These are phyloP conservation scores for Vigna nakashimae DNA, from an alignment of 306 rosid species.

Conservation along the genomic window DNA sequence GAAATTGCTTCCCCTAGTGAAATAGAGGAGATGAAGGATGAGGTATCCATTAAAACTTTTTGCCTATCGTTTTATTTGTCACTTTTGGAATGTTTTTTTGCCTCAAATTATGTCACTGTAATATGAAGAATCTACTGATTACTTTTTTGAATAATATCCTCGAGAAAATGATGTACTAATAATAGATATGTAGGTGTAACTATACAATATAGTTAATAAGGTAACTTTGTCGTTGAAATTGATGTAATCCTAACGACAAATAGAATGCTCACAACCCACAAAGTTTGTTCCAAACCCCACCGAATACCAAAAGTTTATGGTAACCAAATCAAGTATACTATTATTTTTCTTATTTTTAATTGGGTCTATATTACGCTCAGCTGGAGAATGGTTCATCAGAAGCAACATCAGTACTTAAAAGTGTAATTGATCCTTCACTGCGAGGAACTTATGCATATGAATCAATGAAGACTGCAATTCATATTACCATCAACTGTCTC, in stretches of 20 bases:
- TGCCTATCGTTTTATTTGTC: background rate
- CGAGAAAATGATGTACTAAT: background rate
- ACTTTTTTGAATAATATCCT: background rate
- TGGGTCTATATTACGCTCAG: slow-evolving; percentile 49
- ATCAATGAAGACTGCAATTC: slow-evolving; percentile 74
- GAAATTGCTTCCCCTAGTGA: slow-evolving; percentile 59
- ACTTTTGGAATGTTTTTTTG: background rate
- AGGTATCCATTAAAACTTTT: slow-evolving; percentile 56
- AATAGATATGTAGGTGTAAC: background rate
- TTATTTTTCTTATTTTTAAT: background rate
- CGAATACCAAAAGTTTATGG: background rate
- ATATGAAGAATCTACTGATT: background rate
- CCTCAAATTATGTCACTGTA: background rate
- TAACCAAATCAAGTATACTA: slow-evolving; percentile 42
- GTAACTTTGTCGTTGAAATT: background rate
- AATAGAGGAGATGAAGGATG: slow-evolving; percentile 65
- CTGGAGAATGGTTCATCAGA: slow-evolving; percentile 77
- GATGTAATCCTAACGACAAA: background rate
- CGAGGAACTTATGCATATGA: slow-evolving; percentile 82
- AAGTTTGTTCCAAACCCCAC: slow-evolving; percentile 6
- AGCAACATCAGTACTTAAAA: slow-evolving; percentile 52
- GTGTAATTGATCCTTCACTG: slow-evolving; percentile 63
- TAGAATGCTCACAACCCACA: background rate
- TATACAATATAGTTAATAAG: background rate
- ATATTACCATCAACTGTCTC: slow-evolving; percentile 81